A percentile compares a stretch with the other conserved stretches of the same genome.
These are phyloP conservation scores for Papilionanthe hybrid DNA, from an alignment of 116 monocot species.

Conservation along the genomic window DNA sequence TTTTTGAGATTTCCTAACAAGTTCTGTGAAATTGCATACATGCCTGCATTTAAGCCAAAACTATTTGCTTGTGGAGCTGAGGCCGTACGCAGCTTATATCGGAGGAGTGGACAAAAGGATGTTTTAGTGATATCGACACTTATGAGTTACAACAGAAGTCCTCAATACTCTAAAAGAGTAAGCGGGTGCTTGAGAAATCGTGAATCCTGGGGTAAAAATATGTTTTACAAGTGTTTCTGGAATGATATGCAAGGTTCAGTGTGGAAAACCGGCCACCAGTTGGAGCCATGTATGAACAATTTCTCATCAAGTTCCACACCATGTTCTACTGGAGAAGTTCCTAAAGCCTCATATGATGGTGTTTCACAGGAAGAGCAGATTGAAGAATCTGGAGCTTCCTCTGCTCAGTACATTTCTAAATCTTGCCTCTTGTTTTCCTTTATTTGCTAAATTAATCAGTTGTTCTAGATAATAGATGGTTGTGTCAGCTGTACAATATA, in stretches of 20 bases:
- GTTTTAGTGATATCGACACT: background rate
- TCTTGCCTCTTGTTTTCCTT: background rate
- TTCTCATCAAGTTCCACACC: slow-evolving; percentile 9
- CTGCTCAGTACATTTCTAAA: slow-evolving; percentile 45
- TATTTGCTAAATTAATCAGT: background rate
- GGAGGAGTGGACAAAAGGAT: background rate
- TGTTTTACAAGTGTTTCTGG: slow-evolving; percentile 20
- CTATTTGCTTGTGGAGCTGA: background rate
- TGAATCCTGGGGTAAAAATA: slow-evolving; percentile 8
- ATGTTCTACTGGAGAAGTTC: slow-evolving; percentile 17
- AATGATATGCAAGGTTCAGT: slow-evolving; percentile 9
- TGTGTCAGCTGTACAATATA: background rate
- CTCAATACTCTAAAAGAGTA: slow-evolving; percentile 3
- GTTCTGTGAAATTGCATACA: background rate
- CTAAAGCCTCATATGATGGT: slow-evolving; percentile 20
- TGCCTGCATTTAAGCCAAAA: background rate
- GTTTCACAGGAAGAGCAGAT: slow-evolving; percentile 19
- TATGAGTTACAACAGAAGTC: background rate
- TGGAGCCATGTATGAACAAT: slow-evolving; percentile 5
- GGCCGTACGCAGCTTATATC: background rate
- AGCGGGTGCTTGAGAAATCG: slow-evolving; percentile 6
- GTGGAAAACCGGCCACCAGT: background rate
- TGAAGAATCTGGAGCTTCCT: slow-evolving; percentile 27
- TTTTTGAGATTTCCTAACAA: background rate
- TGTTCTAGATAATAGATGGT: background rate